These are phyloP conservation scores for Histomonas meleagridis DNA, from an alignment of 208 protist genomes.

Conservation along the genomic window DNA sequence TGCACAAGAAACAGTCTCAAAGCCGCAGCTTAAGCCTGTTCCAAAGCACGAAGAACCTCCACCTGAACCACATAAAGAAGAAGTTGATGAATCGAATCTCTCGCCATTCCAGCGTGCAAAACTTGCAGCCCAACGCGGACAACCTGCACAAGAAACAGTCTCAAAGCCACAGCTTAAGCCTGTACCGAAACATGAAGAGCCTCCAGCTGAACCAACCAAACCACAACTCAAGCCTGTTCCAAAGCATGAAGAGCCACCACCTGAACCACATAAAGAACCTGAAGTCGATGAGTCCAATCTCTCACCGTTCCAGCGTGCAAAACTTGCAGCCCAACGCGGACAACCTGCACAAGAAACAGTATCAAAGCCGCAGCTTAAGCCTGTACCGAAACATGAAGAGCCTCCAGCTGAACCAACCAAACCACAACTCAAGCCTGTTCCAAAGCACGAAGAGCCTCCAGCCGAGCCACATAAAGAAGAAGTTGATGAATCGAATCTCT, in stretches of 20 bases:
- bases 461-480: background rate
- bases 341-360: background rate
- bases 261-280: too few relatives aligned
- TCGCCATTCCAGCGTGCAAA: too few relatives aligned
- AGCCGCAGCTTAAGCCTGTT: background rate
- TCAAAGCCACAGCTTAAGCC: background rate
- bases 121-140: too few relatives aligned
- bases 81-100: too few relatives aligned
- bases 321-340: too few relatives aligned
- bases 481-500: background rate
- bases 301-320: too few relatives aligned
- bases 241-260: background rate
- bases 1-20: too few relatives aligned
- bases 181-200: background rate
- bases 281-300: too few relatives aligned
- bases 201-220: background rate
- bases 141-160: too few relatives aligned
- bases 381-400: background rate
- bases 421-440: background rate
- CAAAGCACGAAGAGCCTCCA: background rate
- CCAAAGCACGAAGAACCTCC: background rate
- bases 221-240: background rate
- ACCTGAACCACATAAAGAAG: too few relatives aligned
- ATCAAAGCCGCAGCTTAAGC: background rate
- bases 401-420: background rate